Conservation (phyloP, 345 rosid genomes). For the Citrus trifoliata region DNA sequence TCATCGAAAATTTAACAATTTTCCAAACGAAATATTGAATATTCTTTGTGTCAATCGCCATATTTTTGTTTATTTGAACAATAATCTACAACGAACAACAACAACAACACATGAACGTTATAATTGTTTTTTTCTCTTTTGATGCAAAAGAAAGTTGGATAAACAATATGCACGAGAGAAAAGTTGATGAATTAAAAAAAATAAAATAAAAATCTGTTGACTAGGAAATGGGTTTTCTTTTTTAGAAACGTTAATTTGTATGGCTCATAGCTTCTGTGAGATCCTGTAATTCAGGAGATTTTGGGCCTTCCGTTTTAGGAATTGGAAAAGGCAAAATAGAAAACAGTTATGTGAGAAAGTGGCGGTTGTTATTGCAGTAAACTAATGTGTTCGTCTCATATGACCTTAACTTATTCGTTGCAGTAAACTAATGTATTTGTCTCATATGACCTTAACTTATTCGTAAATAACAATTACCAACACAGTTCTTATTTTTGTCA, state of each 20-base stretch:
- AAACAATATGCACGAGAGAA: background rate
- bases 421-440: background rate
- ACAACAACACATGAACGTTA: background rate
- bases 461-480: background rate
- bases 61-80: slow-evolving; percentile 25
- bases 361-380: slow-evolving; percentile 1
- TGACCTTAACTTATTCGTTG: background rate
- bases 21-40: slow-evolving; percentile 39
- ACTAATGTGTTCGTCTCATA: background rate
- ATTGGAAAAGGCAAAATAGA: slow-evolving; percentile 26
- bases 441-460: background rate
- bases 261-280: slow-evolving; percentile 27
- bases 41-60: slow-evolving; percentile 46
- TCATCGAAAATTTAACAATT: slow-evolving; percentile 35
- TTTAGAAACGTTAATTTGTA: slow-evolving; percentile 19
- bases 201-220: background rate
- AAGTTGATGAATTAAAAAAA: background rate
- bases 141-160: background rate
- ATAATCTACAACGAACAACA: background rate
- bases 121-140: background rate
- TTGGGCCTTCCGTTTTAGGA: slow-evolving; percentile 13
- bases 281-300: slow-evolving; percentile 40
- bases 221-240: slow-evolving; percentile 10
- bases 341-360: slow-evolving; percentile 17
- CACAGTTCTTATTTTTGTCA: background rate